Conservation (phyloP, 495 filamentous ascomycete genomes). For the Polyplosphaeria fusca region DNA sequence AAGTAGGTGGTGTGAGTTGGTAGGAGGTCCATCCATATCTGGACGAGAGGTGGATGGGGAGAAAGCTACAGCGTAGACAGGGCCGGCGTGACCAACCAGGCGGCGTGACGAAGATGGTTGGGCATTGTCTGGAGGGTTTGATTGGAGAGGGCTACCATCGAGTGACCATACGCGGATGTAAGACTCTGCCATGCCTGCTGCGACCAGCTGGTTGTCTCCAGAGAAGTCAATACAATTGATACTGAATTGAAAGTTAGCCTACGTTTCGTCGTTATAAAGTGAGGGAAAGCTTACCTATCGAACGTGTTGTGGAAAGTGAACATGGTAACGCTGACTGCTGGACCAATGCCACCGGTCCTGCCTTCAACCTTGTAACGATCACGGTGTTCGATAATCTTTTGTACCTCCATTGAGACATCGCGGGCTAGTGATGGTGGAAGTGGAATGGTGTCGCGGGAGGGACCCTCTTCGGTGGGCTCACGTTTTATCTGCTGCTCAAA, state of each 20-base stretch:
- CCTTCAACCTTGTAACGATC: slow-evolving; percentile 82
- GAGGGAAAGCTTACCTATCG: slow-evolving; percentile 61
- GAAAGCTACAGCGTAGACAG: slow-evolving; percentile 86
- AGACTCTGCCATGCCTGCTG: slow-evolving; percentile 83
- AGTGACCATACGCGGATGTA: slow-evolving; percentile 93
- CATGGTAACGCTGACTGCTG: slow-evolving; percentile 84
- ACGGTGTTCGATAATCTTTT: slow-evolving; percentile 88
- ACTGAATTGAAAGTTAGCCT: slow-evolving; percentile 49
- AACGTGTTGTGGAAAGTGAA: slow-evolving; percentile 96
- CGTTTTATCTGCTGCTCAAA: slow-evolving; percentile 84
- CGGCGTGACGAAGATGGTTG: slow-evolving; percentile 66
- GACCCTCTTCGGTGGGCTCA: slow-evolving; percentile 81
- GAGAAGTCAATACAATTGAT: slow-evolving; percentile 92
- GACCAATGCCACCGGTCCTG: slow-evolving; percentile 73
- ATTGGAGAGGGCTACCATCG: slow-evolving; percentile 66
- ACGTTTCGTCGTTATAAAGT: background rate
- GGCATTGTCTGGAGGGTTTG: slow-evolving; percentile 42
- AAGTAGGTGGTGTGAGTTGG: slow-evolving; percentile 60
- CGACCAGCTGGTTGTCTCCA: slow-evolving; percentile 77
- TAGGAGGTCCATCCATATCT: slow-evolving; percentile 57
- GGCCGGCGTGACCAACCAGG: slow-evolving; percentile 85
- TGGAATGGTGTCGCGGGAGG: slow-evolving; percentile 71
- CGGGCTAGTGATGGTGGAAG: slow-evolving; percentile 79
- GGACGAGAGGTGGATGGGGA: slow-evolving; percentile 65
- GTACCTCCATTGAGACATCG: slow-evolving; percentile 90